phyloP scores from a whole-genome alignment of 768 basidiomycete genomes.

The Trametes cinnabarina region DNA sequence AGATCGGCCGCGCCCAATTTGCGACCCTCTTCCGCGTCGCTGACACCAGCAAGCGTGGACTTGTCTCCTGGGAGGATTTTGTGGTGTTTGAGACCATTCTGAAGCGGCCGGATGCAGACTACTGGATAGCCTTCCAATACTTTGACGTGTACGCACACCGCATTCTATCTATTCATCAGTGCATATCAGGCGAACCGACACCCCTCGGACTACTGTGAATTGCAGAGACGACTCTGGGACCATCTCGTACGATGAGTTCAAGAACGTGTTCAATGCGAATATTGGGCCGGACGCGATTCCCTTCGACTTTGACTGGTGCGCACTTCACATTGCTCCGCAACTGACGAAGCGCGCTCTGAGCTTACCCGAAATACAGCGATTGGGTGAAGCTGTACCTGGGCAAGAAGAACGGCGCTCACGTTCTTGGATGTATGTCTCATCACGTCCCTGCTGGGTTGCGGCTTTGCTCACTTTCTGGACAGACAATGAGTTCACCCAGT shows the following conservation, averaged over 20 bases:
- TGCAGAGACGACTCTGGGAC: constrained; percentile 85
- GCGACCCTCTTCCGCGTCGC: constrained; percentile 88
- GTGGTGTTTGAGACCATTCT: constrained; percentile 90
- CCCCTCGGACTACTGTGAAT: constrained; percentile 3
- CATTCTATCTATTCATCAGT: not conserved
- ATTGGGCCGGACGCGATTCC: constrained; percentile 80
- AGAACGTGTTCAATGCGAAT: constrained; percentile 82
- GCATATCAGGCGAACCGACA: constrained; percentile 5
- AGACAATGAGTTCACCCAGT: constrained; percentile 97
- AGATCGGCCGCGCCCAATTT: constrained; percentile 86
- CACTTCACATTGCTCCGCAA: constrained; percentile 14
- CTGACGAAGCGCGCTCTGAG: not conserved
- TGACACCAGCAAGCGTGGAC: constrained; percentile 69
- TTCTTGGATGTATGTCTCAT: constrained; percentile 75
- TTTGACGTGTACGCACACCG: constrained; percentile 79
- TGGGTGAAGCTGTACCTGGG: constrained; percentile 98
- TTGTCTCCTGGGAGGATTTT: constrained; percentile 94
- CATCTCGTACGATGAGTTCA: constrained; percentile 94
- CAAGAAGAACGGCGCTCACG: constrained; percentile 86
- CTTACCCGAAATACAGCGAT: constrained; percentile 48
- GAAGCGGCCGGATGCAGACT: constrained; percentile 94
- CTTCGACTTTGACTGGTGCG: constrained; percentile 90
- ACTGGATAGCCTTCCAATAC: constrained; percentile 94
- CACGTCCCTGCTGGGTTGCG: not conserved
- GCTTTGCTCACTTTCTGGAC: not conserved